Percentiles rank a stretch among this genome's conserved stretches.
Evolutionary conservation across 2,329 filamentous ascomycete species (phyloP).

Genomic region (Fusarium zealandicum): DNA sequence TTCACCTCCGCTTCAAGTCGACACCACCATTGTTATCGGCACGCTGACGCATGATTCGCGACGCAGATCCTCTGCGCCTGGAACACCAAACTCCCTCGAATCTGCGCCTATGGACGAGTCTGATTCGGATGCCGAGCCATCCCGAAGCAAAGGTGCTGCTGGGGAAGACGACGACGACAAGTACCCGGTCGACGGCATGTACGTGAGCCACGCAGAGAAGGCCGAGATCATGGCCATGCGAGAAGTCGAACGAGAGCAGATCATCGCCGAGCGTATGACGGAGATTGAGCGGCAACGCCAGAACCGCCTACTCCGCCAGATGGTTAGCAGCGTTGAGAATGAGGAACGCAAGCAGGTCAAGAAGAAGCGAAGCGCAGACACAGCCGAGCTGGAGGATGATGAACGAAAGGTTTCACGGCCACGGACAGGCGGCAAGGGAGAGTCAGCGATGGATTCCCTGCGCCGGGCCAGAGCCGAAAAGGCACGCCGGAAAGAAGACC

Average conservation of each 20-base stretch:
- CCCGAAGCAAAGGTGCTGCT: constrained; percentile 50
- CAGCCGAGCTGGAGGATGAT: constrained; percentile 80
- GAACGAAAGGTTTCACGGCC: constrained; percentile 74
- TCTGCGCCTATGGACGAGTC: constrained; percentile 93
- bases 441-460: constrained; percentile 75
- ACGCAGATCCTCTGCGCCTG: constrained; percentile 70
- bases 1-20: background rate
- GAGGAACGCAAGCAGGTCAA: constrained; percentile 61
- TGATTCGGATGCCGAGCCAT: constrained; percentile 66
- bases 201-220: constrained; percentile 76
- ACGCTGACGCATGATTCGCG: constrained; percentile 21
- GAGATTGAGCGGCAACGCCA: constrained; percentile 84
- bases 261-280: constrained; percentile 85
- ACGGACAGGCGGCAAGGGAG: constrained; percentile 59
- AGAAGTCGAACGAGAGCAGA: constrained; percentile 88
- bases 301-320: constrained; percentile 79
- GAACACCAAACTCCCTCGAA: constrained; percentile 76
- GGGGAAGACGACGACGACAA: constrained; percentile 67
- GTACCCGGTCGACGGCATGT: constrained; percentile 90
- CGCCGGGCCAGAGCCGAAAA: constrained; percentile 69
- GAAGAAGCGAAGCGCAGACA: constrained; percentile 80
- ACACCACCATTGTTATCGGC: background rate
- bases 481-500: constrained; percentile 58
- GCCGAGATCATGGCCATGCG: constrained; percentile 82
- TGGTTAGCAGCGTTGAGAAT: constrained; percentile 72